A percentile compares a stretch with the other conserved stretches of the same genome.
Evolutionary conservation across 2,329 filamentous ascomycete species (phyloP).

Genomic region (Fusarium devonianum): DNA sequence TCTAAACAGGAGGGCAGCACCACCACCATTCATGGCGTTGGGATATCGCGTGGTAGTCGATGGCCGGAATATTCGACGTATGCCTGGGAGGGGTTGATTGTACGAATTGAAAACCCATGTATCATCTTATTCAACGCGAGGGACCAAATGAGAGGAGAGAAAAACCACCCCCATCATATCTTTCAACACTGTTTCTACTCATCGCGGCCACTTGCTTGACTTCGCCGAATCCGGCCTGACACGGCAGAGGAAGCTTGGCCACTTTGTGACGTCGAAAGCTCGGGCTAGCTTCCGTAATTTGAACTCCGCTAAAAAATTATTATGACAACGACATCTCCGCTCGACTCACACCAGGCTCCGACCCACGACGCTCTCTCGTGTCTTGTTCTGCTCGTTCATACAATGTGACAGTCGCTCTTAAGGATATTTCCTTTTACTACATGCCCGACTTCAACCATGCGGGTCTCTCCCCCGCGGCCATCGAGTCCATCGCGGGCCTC

Average conservation of each 20-base stretch:
- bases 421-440: conserved; percentile 33
- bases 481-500: conserved; percentile 91
- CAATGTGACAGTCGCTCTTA: conserved; percentile 38
- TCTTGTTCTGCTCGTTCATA: conserved; percentile 6
- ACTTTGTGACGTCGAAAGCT: conserved; percentile 33
- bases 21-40: conserved; percentile 41
- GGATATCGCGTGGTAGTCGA: conserved; percentile 31
- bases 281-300: conserved; percentile 21
- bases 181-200: background rate
- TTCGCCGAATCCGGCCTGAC: conserved; percentile 8
- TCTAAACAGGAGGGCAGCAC: conserved; percentile 15
- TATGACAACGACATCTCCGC: conserved; percentile 9
- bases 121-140: conserved; percentile 34
- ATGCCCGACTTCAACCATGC: conserved; percentile 60
- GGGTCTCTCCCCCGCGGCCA: conserved; percentile 75
- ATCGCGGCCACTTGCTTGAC: background rate
- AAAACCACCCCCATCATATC: conserved; percentile 38
- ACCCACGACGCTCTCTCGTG: background rate
- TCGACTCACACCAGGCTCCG: conserved; percentile 2
- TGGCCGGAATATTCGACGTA: conserved; percentile 24
- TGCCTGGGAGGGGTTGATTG: conserved; percentile 31
- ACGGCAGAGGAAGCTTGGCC: conserved; percentile 19
- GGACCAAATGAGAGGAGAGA: conserved; percentile 15
- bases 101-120: conserved; percentile 37
- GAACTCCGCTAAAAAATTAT: conserved; percentile 31